Evolutionary conservation across 495 filamentous ascomycete genomes (phyloP).

Genomic region (Podospora anserina): DNA sequence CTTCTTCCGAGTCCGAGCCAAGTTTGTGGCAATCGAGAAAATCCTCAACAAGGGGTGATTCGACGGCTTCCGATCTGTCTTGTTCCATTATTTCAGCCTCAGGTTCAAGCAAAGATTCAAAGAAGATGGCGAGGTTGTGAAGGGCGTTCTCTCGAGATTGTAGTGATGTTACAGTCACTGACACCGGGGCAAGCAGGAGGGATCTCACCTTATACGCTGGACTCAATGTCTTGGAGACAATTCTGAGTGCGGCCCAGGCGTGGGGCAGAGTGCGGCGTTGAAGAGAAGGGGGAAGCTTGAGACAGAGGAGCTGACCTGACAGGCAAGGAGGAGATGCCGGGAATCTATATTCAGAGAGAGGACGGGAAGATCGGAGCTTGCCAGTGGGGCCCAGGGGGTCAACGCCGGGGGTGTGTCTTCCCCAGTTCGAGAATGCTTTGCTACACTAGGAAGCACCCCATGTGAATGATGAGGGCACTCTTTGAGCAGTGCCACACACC

Average conservation of each 20-base stretch:
- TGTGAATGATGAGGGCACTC: neutral
- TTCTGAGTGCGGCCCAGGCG: slow-evolving; percentile 18
- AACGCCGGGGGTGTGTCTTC: neutral
- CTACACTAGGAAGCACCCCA: neutral
- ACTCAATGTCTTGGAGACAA: slow-evolving; percentile 13
- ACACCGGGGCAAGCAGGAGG: neutral
- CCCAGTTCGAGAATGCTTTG: neutral
- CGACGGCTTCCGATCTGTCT: slow-evolving; percentile 22
- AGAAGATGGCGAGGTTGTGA: neutral
- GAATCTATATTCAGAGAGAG: slow-evolving; percentile 24
- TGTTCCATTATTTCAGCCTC: slow-evolving; percentile 27
- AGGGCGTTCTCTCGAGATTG: neutral
- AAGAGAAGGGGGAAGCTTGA: slow-evolving; percentile 18
- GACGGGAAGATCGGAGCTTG: slow-evolving; percentile 9
- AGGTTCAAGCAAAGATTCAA: neutral
- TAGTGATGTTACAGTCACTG: neutral
- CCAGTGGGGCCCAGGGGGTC: slow-evolving; percentile 12
- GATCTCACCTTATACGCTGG: neutral
- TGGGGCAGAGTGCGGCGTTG: slow-evolving; percentile 27
- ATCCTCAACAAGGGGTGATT: slow-evolving; percentile 21
- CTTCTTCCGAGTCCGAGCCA: slow-evolving; percentile 24
- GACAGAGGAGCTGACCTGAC: slow-evolving; percentile 23
- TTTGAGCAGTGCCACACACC: slow-evolving; percentile 3
- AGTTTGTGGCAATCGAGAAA: slow-evolving; percentile 23
- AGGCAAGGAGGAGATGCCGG: slow-evolving; percentile 14